Base-by-base conservation (phyloP, 1,284 basidiomycete species). In the Ceratobasidium papillatum region DNA sequence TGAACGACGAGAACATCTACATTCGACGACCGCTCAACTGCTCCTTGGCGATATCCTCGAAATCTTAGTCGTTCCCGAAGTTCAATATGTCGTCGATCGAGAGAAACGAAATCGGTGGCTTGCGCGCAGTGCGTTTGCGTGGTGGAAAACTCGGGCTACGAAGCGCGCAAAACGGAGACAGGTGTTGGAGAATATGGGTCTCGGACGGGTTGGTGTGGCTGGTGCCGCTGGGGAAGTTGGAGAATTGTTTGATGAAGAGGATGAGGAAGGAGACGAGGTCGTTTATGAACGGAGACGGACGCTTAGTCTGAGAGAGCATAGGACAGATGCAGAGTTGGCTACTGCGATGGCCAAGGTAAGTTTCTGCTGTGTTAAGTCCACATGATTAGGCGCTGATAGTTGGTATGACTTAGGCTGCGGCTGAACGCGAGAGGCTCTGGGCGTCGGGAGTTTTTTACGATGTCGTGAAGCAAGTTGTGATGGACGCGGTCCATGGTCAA, bases 111-210 rank as follows among this genome's bases (percentile, higher is more conserved):
- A 72, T 34, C 56, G 54, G 45, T 3, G 17, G 43, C n/a, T 59
- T 1, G 30, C 61, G 22, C 34, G 34, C 7, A 47, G 27, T 27
- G 38, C 54, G 32, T 72, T 72, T 51, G 68, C 3, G 14, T 61
- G 56, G 56, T 72, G 68, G 68, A 61, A 72, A 45, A 27, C 32
- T 17, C 68, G 68, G 43, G 68, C 56, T 43, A 41, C 56, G 22
- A 72, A 72, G 19, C 68, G 68, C 14, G 47, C 56, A 27, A 72
- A 72, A 45, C 68, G 68, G 43, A 72, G 68, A 30, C 54, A 58
- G 68, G 68, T 72, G 36, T 51, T 72, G 68, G 68, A 72, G 54
- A 72, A 72, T 61, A 72, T 72, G 68, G 68, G 68, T 25, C 43
- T 72, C 25, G 68, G 68, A 11, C n/a, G 68, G 27, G 68, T 72